Conservation (phyloP, 2,329 filamentous ascomycete species). For the Penicillium sp. region DNA sequence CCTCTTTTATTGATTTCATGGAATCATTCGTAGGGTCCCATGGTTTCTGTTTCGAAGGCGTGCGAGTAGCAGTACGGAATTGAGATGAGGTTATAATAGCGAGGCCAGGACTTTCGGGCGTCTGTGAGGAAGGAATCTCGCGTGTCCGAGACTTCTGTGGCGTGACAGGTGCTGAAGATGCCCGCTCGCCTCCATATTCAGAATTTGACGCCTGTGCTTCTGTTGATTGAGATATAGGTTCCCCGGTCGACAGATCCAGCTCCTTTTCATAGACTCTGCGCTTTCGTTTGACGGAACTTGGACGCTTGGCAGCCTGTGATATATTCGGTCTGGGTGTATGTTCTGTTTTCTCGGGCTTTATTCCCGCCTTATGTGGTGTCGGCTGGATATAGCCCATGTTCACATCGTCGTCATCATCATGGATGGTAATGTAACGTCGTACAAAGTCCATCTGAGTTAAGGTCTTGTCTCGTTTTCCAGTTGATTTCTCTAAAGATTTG, state of each 20-base stretch:
- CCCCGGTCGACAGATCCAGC: slow-evolving; percentile 24
- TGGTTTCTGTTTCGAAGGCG: slow-evolving; percentile 24
- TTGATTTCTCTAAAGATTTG: slow-evolving; percentile 24
- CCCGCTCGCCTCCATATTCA: not conserved
- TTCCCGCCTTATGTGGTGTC: slow-evolving; percentile 17
- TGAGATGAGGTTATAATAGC: slow-evolving; percentile 39
- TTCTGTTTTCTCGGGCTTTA: not conserved
- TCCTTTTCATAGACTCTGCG: slow-evolving; percentile 17
- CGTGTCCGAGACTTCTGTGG: slow-evolving; percentile 33
- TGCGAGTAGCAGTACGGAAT: slow-evolving; percentile 29
- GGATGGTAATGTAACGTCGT: slow-evolving; percentile 34
- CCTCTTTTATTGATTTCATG: slow-evolving; percentile 22
- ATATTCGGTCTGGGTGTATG: not conserved
- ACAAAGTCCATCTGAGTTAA: slow-evolving; percentile 47
- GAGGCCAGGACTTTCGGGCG: slow-evolving; percentile 43
- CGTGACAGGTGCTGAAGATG: slow-evolving; percentile 26
- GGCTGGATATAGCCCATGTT: slow-evolving; percentile 35
- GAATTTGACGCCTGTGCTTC: slow-evolving; percentile 6
- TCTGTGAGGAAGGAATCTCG: slow-evolving; percentile 46
- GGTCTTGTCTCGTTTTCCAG: slow-evolving; percentile 35
- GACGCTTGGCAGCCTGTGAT: not conserved
- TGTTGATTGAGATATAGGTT: slow-evolving; percentile 16
- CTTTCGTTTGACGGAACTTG: slow-evolving; percentile 13
- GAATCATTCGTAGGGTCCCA: not conserved
- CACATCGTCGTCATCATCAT: slow-evolving; percentile 34